Evolutionary conservation across 805 yeast species (phyloP).

Genomic region (Yamadazyma takamatsuzukensis): DNA sequence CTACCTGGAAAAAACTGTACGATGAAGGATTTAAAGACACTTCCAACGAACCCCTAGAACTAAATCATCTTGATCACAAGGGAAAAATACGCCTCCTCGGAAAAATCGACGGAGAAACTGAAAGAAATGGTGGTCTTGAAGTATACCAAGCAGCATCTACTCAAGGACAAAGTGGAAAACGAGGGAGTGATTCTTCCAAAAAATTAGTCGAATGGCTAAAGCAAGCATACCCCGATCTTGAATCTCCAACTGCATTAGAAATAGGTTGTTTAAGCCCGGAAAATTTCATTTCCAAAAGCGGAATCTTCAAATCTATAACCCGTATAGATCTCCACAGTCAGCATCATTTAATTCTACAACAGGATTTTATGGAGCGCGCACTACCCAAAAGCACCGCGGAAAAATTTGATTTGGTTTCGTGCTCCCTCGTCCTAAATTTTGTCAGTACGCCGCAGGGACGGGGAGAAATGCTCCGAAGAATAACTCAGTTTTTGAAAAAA

Average conservation of each 20-base stretch:
- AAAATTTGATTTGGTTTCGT: constrained; percentile 64
- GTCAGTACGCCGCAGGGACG: constrained; percentile 70
- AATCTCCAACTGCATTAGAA: constrained; percentile 55
- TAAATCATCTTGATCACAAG: constrained; percentile 7
- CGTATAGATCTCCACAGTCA: constrained; percentile 82
- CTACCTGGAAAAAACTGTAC: constrained; percentile 4
- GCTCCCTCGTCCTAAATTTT: constrained; percentile 85
- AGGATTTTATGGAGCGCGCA: constrained; percentile 81
- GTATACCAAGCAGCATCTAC: constrained; percentile 83
- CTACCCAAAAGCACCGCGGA: constrained; percentile 45
- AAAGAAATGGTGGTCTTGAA: constrained; percentile 68
- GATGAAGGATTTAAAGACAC: constrained; percentile 5
- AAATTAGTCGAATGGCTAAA: constrained; percentile 70
- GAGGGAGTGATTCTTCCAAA: constrained; percentile 94
- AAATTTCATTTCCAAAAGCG: constrained; percentile 63
- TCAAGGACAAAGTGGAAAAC: constrained; percentile 67
- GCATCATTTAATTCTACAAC: constrained; percentile 64
- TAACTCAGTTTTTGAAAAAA: constrained; percentile 51
- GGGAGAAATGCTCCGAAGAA: constrained; percentile 72
- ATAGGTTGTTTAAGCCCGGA: constrained; percentile 75
- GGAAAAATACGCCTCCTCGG: constrained; percentile 37
- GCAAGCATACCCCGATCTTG: constrained; percentile 7
- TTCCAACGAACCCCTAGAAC: constrained; percentile 3
- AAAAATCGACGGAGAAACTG: constrained; percentile 58
- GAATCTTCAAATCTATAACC: constrained; percentile 46